Base-by-base conservation (phyloP, 2,329 filamentous ascomycete species). In the Stenocarpella maydis region DNA sequence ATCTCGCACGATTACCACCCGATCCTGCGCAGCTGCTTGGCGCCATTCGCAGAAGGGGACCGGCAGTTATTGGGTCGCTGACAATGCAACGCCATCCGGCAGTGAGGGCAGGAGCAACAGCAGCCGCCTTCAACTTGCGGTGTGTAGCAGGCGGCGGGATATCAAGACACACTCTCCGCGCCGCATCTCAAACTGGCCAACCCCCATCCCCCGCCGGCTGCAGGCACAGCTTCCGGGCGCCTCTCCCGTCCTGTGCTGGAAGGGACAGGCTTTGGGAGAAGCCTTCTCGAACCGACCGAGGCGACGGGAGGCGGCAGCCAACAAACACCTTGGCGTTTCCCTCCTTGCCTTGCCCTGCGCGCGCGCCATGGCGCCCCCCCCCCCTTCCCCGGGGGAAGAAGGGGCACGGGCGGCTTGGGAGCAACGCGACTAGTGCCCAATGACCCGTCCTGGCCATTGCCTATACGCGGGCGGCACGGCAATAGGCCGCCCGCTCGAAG, bases 351-450 rank as follows among this genome's bases (percentile, higher is more conserved):
- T 41, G 8, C 15, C 41, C 58, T 47, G 19, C 41, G 37, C 21
- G 54, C n/a, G 31, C 54, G 34, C 34, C 34, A 19, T 58, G 54
- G 54, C 54, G 58, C 41, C 58, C 34, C 2, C 6, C 10, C 34
- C 6, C 31, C 31, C 31, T 4, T 8, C 8, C 10, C n/a, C n/a
- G n/a, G 31, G 31, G 31, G 26, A 19, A 19, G 28, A 34, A 21
- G 26, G 15, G 41, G 26, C 24, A 47, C 45, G 12, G 41, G 41
- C 34, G 58, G 58, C 43, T 24, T 45, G 58, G 41, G 28, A 45
- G 41, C 58, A 61, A 61, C 58, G 58, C 58, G 58, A 61, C 58
- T 61, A 61, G 58, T 61, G 58, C 58, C 58, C 58, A 61, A 47
- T 14, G 58, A 21, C 34, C 41, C 41, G 41, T 61, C 21, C 26